Conservation (phyloP, 805 yeast genomes). For the Lipomyces sp. region DNA sequence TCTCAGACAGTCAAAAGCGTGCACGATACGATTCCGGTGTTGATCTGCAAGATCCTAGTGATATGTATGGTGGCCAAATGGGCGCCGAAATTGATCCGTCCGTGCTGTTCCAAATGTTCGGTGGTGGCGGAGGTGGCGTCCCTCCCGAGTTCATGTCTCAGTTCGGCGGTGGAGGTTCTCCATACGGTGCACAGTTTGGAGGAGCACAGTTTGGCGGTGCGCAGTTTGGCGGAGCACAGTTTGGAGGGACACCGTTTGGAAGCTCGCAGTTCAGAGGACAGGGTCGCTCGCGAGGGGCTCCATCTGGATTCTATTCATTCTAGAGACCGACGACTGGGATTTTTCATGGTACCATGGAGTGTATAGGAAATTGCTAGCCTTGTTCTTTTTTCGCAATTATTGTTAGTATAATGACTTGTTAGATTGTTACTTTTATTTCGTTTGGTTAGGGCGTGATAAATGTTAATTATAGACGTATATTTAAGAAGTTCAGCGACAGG, state of each 20-base stretch:
- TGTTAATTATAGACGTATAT: background rate
- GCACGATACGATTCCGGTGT: slow-evolving; percentile 87
- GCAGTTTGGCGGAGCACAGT: slow-evolving; percentile 26
- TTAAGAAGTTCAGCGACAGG: background rate
- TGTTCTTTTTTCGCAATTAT: background rate
- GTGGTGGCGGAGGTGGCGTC: slow-evolving; percentile 41
- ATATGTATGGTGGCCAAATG: slow-evolving; percentile 60
- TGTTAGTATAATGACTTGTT: background rate
- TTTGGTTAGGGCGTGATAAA: slow-evolving; percentile 1
- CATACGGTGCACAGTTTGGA: slow-evolving; percentile 23
- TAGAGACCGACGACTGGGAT: background rate
- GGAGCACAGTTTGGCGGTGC: slow-evolving; percentile 32
- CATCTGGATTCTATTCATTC: slow-evolving; percentile 32
- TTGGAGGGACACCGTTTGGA: slow-evolving; percentile 17
- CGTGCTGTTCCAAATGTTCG: slow-evolving; percentile 50
- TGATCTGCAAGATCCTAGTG: slow-evolving; percentile 61
- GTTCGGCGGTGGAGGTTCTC: slow-evolving; percentile 37
- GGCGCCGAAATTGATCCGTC: slow-evolving; percentile 53
- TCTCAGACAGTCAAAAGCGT: slow-evolving; percentile 87
- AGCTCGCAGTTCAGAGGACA: slow-evolving; percentile 35
- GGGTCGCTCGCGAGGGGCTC: slow-evolving; percentile 23
- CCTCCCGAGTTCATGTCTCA: slow-evolving; percentile 29
- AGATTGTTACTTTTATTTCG: background rate
- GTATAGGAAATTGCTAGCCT: background rate
- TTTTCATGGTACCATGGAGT: background rate